Evolutionary conservation across 2,329 filamentous ascomycete species (phyloP), one percentile per base, ranked within the genome.

Genomic region (Microsporum audouinii): DNA sequence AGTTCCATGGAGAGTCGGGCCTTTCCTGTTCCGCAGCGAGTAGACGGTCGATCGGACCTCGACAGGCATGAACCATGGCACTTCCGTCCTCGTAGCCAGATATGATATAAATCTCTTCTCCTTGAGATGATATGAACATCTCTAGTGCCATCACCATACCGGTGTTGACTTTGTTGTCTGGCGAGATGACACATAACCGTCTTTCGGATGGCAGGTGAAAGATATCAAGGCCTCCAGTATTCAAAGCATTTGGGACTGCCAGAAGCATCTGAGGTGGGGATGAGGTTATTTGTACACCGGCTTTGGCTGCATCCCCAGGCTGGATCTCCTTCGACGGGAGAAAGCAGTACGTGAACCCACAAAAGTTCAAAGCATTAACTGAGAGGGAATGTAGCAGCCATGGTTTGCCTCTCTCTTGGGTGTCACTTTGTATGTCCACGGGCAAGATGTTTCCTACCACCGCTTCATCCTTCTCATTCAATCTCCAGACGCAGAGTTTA

Each of bases 361-460:
- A 99, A 71, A 97, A 99, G 71, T 97, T 99, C 76, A 97, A 83
- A 1, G 92, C 90, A 70, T 96, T 96, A 49, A 97, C 90, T 3
- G 88, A 80, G 3, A 99, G 77, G 2, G 88, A 82, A 73, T 96
- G 84, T 27, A 96, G 73, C n/a, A 96, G 77, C 90, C 89, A 95
- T 34, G 94, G 94, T 68, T 86, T 81, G 17, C 80, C 82, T 34
- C 71, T 65, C 76, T 81, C 29, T 38, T 64, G 41, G 33, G 61
- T 29, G 57, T 72, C 72, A 53, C 72, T 75, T 1, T 71, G 76
- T 55, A 76, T 75, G 63, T 95, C 89, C 36, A 92, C 81, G 0
- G 92, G 92, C 10, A 95, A 77, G 6, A 77, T 77, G 38, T 80
- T 86, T 67, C 86, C 88, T 65, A 96, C 69, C 2, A 68, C 62